Evolutionary conservation across 2,329 filamentous ascomycete genomes (phyloP).

Genomic region (Coleophoma eucalyptorum): DNA sequence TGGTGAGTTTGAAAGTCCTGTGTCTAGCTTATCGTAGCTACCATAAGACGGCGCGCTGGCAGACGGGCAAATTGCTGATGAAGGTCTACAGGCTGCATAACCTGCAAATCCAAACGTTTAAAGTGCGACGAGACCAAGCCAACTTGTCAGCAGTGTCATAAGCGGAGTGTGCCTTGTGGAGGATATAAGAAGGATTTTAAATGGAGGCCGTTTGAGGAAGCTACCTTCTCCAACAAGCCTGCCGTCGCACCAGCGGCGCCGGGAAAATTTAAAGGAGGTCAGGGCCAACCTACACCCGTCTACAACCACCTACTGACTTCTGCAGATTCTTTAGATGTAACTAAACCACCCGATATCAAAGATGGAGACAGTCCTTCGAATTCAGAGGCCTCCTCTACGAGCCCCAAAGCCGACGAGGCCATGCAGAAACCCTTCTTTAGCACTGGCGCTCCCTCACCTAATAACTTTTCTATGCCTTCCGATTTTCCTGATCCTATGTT

Average conservation of each 20-base stretch:
- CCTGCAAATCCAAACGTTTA: slow-evolving; percentile 68
- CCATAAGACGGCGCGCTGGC: slow-evolving; percentile 13
- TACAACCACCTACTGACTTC: slow-evolving; percentile 7
- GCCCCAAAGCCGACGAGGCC: slow-evolving; percentile 17
- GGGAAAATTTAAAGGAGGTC: too few species aligned
- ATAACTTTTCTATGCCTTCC: slow-evolving; percentile 7
- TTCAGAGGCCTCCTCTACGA: slow-evolving; percentile 20
- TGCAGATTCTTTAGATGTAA: slow-evolving; percentile 17
- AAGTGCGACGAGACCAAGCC: slow-evolving; percentile 74
- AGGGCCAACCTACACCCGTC: too few species aligned
- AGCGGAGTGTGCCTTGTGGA: slow-evolving; percentile 61
- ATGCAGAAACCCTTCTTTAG: slow-evolving; percentile 27
- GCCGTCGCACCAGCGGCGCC: slow-evolving; percentile 18
- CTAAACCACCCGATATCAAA: slow-evolving; percentile 14
- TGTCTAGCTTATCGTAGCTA: slow-evolving; percentile 17
- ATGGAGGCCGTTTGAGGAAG: slow-evolving; percentile 68
- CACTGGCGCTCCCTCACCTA: slow-evolving; percentile 19
- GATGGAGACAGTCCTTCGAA: slow-evolving; percentile 10
- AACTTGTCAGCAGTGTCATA: slow-evolving; percentile 61
- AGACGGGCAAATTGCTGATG: slow-evolving; percentile 6
- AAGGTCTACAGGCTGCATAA: slow-evolving; percentile 57
- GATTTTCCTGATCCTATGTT: slow-evolving; percentile 19
- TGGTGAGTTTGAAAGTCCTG: slow-evolving; percentile 45
- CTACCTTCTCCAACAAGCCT: slow-evolving; percentile 44
- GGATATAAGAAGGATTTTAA: slow-evolving; percentile 76